These are phyloP conservation scores for Solanum clarkiae DNA, from an alignment of 257 asterid species.

Conservation along the genomic window DNA sequence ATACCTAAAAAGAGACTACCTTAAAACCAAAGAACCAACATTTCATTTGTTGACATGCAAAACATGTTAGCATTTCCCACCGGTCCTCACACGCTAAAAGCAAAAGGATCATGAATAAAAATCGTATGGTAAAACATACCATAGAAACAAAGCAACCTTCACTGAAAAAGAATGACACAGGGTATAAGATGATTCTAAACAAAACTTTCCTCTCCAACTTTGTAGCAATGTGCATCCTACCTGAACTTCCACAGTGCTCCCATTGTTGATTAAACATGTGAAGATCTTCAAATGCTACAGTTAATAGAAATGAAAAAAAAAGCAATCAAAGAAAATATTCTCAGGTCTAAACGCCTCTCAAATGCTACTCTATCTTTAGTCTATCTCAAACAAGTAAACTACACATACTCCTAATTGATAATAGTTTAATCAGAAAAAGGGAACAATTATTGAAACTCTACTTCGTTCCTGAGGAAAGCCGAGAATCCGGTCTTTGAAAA, in stretches of 20 bases:
- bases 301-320: neutral
- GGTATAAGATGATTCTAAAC: neutral
- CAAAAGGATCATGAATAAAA: neutral
- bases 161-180: neutral
- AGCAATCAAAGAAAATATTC: neutral
- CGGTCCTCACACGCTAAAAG: neutral
- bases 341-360: neutral
- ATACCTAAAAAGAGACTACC: neutral
- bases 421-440: neutral
- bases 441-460: neutral
- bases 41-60: neutral
- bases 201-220: neutral
- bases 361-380: neutral
- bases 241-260: neutral
- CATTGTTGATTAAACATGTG: neutral
- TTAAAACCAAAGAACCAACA: neutral
- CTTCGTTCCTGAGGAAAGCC: too few species aligned
- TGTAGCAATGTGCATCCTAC: neutral
- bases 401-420: neutral
- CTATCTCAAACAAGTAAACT: neutral
- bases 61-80: neutral
- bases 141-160: neutral
- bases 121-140: neutral
- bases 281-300: neutral
- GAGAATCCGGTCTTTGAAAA: too few species aligned